A percentile compares a stretch with the other conserved stretches of the same genome.
Evolutionary conservation across 495 filamentous ascomycete species (phyloP).

Genomic region (Trichoderma orchidacearum): DNA sequence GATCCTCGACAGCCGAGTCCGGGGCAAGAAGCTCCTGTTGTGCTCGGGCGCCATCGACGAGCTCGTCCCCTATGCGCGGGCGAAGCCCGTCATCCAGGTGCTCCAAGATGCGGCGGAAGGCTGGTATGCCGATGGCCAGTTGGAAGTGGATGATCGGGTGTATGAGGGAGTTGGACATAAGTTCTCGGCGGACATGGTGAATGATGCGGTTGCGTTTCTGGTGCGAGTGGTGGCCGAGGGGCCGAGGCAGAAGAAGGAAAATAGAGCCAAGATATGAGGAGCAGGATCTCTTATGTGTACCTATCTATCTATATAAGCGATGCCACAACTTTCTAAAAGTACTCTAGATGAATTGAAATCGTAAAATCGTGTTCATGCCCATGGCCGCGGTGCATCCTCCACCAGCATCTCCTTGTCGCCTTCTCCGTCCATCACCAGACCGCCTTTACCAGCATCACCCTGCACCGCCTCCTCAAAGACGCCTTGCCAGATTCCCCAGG

Average conservation of each 20-base stretch:
- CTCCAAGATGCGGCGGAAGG: constrained; percentile 45
- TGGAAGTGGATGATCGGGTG: constrained; percentile 58
- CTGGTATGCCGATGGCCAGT: constrained; percentile 44
- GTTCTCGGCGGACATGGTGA: constrained; percentile 58
- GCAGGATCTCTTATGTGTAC: background rate
- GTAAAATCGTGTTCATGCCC: too few species aligned
- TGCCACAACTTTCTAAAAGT: background rate
- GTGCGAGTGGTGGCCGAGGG: constrained; percentile 28
- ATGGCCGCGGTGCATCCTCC: constrained; percentile 18
- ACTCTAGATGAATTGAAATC: too few species aligned
- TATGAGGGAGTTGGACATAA: constrained; percentile 62
- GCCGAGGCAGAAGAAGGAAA: background rate
- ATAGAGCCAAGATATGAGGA: background rate
- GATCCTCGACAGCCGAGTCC: constrained; percentile 37
- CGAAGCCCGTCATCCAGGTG: constrained; percentile 55
- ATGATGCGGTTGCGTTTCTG: constrained; percentile 55
- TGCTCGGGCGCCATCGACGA: constrained; percentile 68
- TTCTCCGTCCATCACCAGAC: constrained; percentile 12
- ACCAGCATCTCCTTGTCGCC: constrained; percentile 19
- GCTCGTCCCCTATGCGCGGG: constrained; percentile 65
- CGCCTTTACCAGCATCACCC: constrained; percentile 16
- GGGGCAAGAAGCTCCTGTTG: constrained; percentile 64
- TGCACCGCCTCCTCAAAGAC: constrained; percentile 21
- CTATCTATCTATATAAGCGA: background rate
- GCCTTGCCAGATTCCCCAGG: constrained; percentile 24